Evolutionary conservation across 2,329 filamentous ascomycete species (phyloP).

Genomic region (Aspergillus spinulosporus): DNA sequence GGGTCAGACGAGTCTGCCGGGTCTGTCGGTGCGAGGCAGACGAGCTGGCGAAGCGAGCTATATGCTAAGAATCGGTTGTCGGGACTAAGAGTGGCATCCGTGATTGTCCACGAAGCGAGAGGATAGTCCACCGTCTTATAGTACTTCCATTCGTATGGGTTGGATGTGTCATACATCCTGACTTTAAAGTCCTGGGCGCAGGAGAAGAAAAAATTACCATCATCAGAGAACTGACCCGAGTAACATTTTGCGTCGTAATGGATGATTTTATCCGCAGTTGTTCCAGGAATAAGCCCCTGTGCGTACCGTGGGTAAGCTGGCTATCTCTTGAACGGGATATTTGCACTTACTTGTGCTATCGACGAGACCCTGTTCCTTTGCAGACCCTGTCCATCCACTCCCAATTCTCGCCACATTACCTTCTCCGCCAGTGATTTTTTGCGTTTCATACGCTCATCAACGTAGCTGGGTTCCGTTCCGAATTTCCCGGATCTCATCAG

Average conservation of each 20-base stretch:
- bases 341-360: constrained; percentile 62
- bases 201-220: constrained; percentile 95
- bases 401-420: constrained; percentile 79
- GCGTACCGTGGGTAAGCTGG: constrained; percentile 9
- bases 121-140: constrained; percentile 89
- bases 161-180: constrained; percentile 95
- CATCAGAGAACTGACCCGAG: constrained; percentile 93
- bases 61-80: constrained; percentile 93
- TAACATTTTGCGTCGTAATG: constrained; percentile 86
- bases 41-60: constrained; percentile 79
- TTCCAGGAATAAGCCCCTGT: constrained; percentile 74
- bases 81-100: constrained; percentile 84
- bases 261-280: constrained; percentile 79
- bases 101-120: constrained; percentile 91
- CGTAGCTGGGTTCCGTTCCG: constrained; percentile 64
- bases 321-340: not conserved
- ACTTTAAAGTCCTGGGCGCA: constrained; percentile 92
- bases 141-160: constrained; percentile 92
- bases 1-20: constrained; percentile 79
- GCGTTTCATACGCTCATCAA: constrained; percentile 55
- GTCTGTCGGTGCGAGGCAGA: constrained; percentile 85
- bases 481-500: constrained; percentile 83
- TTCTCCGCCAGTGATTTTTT: constrained; percentile 64
- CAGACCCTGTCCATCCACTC: constrained; percentile 60
- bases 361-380: constrained; percentile 64